These are phyloP conservation scores for Triticum dicoccoides DNA, from an alignment of 176 grass and related monocot species.

Conservation along the genomic window DNA sequence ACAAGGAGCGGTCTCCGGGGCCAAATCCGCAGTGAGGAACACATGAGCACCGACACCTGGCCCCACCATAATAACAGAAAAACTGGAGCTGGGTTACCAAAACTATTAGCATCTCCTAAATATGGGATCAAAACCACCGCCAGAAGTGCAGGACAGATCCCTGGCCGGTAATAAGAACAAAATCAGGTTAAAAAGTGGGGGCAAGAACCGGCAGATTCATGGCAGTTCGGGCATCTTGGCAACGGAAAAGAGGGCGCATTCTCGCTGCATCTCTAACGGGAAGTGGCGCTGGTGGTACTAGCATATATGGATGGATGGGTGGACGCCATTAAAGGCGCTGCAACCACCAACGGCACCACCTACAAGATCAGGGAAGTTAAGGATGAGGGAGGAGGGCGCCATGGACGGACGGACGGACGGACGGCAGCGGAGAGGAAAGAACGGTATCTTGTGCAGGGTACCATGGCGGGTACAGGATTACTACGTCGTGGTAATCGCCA, in stretches of 20 bases:
- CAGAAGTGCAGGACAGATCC: background rate
- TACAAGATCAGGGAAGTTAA: slow-evolving; percentile 35
- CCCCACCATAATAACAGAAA: background rate
- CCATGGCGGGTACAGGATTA: background rate
- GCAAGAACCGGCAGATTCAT: background rate
- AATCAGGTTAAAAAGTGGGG: background rate
- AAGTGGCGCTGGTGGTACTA: background rate
- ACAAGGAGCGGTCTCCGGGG: slow-evolving; percentile 21
- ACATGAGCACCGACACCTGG: slow-evolving; percentile 36
- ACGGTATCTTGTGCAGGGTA: slow-evolving; percentile 40
- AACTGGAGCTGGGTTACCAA: background rate
- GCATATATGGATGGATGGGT: background rate
- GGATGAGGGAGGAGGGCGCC: background rate
- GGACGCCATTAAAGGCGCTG: slow-evolving; percentile 38
- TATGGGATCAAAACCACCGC: background rate
- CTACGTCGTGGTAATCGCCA: background rate
- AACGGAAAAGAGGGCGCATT: background rate
- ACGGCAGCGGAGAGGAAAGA: slow-evolving; percentile 11
- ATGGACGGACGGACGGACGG: background rate
- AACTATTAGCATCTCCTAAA: background rate
- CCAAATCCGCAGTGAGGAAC: slow-evolving; percentile 21
- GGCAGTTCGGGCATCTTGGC: background rate
- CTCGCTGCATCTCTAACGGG: slow-evolving; percentile 11
- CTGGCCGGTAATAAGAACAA: background rate
- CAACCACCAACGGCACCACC: slow-evolving; percentile 32